Conservation (phyloP, 371 early-diverging fungal species). For the Zopfochytrium polystomum region DNA sequence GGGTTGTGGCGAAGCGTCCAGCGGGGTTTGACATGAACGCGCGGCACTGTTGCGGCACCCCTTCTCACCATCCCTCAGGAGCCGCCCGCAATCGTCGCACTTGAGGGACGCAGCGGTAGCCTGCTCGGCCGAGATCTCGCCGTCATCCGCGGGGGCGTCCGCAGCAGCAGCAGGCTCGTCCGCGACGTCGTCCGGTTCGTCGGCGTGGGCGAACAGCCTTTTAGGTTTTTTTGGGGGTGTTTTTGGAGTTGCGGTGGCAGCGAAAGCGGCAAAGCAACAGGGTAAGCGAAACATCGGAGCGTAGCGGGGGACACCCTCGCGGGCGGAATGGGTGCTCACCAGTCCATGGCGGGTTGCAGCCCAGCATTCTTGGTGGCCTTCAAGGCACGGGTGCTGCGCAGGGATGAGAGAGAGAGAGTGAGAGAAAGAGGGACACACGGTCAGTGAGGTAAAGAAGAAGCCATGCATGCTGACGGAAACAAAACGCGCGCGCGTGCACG, state of each 20-base stretch:
- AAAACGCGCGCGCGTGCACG: no score
- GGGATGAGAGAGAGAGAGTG: no score
- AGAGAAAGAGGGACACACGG: no score
- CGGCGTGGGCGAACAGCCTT: slow-evolving; percentile 75
- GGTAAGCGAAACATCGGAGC: background rate
- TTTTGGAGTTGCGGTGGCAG: no score
- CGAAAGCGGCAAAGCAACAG: no score
- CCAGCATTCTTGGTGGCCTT: slow-evolving; percentile 79
- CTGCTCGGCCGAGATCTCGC: slow-evolving; percentile 62
- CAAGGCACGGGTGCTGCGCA: slow-evolving; percentile 51
- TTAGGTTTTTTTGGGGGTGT: no score
- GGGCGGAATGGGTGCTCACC: no score
- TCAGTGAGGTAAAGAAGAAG: no score
- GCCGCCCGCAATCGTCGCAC: slow-evolving; percentile 84
- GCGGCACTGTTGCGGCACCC: background rate
- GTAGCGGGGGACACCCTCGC: background rate
- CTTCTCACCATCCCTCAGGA: slow-evolving; percentile 69
- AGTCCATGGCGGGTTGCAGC: slow-evolving; percentile 86
- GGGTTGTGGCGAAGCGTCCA: background rate
- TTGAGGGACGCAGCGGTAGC: slow-evolving; percentile 60
- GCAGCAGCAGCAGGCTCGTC: slow-evolving; percentile 35
- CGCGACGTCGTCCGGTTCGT: slow-evolving; percentile 64
- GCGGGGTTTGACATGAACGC: background rate
- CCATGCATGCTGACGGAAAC: no score
- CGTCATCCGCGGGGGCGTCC: slow-evolving; percentile 30